Evolutionary conservation across 139 green algal genomes (phyloP).

Genomic region (Tetratostichococcus sp.): DNA sequence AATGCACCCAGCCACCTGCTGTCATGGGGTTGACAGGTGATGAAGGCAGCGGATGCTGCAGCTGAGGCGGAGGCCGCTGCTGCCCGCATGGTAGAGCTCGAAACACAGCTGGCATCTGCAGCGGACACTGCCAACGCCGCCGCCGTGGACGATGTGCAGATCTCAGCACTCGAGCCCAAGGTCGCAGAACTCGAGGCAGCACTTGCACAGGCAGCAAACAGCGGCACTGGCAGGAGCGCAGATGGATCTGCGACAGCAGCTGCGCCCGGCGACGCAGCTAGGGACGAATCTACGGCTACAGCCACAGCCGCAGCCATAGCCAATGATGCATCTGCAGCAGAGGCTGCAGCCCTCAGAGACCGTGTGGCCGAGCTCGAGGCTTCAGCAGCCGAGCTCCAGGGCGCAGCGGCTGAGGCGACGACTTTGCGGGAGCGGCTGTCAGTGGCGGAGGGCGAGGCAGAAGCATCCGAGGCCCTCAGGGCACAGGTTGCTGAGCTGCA

Average conservation of each 20-base stretch:
- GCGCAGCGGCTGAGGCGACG: no score
- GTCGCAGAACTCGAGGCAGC: background rate
- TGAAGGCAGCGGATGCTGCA: background rate
- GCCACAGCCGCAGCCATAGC: background rate
- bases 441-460: background rate
- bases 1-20: no score
- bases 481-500: slow-evolving; percentile 4
- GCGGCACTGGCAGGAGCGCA: background rate
- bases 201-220: background rate
- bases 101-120: background rate
- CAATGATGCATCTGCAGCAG: no score
- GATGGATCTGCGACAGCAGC: slow-evolving; percentile 6
- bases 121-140: background rate
- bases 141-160: background rate
- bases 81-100: background rate
- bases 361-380: background rate
- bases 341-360: background rate
- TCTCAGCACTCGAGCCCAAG: background rate
- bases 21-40: background rate
- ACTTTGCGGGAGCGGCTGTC: no score
- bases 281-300: no score
- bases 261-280: background rate
- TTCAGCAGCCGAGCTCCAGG: background rate
- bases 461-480: background rate
- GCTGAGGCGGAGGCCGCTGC: background rate